Percentiles rank a stretch among this genome's conserved stretches.
phyloP scores from a whole-genome alignment of 164 flowering plant genomes.

The Buxus sempervirens region DNA sequence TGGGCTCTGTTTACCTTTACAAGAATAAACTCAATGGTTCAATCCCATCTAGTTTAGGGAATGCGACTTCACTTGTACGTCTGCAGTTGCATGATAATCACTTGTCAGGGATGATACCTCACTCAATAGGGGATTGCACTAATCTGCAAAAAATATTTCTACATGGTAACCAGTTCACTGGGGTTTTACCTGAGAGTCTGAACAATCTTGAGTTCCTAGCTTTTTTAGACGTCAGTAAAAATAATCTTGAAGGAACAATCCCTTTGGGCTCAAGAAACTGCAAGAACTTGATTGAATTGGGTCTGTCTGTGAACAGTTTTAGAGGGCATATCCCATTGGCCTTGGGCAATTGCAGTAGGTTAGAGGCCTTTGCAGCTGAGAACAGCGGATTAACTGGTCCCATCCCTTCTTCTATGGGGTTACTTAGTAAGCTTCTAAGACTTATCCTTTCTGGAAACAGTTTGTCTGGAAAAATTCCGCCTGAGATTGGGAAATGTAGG shows the following conservation, averaged over 20 bases:
- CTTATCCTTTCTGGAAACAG: conserved; percentile 51
- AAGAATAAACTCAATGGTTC: conserved; percentile 48
- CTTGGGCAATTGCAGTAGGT: conserved; percentile 57
- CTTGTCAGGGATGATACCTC: conserved; percentile 49
- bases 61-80: conserved; percentile 26
- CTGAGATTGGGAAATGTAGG: conserved; percentile 65
- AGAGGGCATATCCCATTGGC: conserved; percentile 46
- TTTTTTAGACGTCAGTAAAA: conserved; percentile 39
- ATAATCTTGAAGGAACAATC: conserved; percentile 46
- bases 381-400: conserved; percentile 42
- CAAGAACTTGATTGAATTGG: conserved; percentile 33
- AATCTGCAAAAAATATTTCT: conserved; percentile 37
- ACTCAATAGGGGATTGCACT: conserved; percentile 55
- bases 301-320: conserved; percentile 50
- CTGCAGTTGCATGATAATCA: conserved; percentile 37
- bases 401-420: conserved; percentile 66
- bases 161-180: conserved; percentile 37
- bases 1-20: conserved; percentile 33
- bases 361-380: conserved; percentile 34
- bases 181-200: conserved; percentile 47
- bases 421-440: conserved; percentile 28
- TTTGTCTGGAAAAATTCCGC: conserved; percentile 60
- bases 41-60: conserved; percentile 50
- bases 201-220: conserved; percentile 34
- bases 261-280: conserved; percentile 38